A percentile compares a stretch with the other conserved stretches of the same genome.
Evolutionary conservation across 371 early-diverging fungal species (phyloP).

Genomic region (Zopfochytrium polystomum): DNA sequence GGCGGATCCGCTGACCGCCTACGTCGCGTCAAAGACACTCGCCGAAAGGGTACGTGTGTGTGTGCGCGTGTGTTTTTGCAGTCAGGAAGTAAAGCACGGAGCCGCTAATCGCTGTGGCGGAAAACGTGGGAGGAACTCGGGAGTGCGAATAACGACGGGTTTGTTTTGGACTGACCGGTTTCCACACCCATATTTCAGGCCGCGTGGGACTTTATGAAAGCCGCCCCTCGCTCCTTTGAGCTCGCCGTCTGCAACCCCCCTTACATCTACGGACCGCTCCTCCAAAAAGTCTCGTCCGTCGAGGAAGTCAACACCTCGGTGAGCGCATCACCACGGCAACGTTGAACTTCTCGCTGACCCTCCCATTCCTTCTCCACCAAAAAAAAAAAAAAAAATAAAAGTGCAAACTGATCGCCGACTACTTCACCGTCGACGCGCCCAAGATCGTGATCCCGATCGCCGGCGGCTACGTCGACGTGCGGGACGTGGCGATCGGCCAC

Average conservation of each 20-base stretch:
- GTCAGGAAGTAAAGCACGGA: too few relatives aligned
- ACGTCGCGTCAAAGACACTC: conserved; percentile 21
- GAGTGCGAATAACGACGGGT: too few relatives aligned
- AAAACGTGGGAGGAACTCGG: too few relatives aligned
- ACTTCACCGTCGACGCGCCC: not conserved
- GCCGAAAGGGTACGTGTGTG: too few relatives aligned
- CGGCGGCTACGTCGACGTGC: conserved; percentile 23
- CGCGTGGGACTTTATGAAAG: conserved; percentile 33
- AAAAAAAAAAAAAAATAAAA: too few relatives aligned
- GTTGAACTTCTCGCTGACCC: too few relatives aligned
- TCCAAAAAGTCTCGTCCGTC: not conserved
- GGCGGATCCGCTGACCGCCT: not conserved
- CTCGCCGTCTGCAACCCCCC: not conserved
- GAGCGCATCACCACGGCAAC: too few relatives aligned
- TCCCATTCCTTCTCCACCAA: too few relatives aligned
- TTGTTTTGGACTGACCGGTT: too few relatives aligned
- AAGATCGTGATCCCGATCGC: not conserved
- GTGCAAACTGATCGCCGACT: not conserved
- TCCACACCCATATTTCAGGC: too few relatives aligned
- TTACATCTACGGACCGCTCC: conserved; percentile 4
- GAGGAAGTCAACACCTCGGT: conserved; percentile 27
- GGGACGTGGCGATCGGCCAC: conserved; percentile 25
- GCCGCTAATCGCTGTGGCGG: too few relatives aligned
- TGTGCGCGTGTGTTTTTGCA: too few relatives aligned
- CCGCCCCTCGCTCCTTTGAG: not conserved